A percentile compares a stretch with the other conserved stretches of the same genome.
These are phyloP conservation scores for Protomyces macrosporus DNA, from an alignment of 1,139 yeast genomes.

Conservation along the genomic window DNA sequence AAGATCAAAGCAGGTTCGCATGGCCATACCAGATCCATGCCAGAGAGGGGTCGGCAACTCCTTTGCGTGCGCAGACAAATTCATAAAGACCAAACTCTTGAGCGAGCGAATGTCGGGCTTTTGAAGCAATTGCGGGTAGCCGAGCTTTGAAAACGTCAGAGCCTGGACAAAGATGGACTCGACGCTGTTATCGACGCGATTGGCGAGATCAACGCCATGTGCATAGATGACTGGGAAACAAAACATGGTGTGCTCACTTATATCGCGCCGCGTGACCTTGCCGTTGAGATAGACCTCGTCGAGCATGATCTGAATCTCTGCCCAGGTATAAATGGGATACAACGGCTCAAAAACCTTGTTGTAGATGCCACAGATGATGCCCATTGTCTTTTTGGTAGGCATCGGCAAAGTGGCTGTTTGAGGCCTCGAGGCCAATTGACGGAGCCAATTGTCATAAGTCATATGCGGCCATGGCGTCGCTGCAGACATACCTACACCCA, in stretches of 20 bases:
- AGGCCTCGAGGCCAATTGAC: not conserved
- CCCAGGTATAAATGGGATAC: conserved; percentile 1
- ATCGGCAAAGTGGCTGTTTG: conserved; percentile 4
- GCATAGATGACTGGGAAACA: conserved; percentile 6
- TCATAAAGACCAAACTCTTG: conserved; percentile 1
- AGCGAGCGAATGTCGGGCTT: conserved; percentile 1
- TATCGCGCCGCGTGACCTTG: conserved; percentile 2
- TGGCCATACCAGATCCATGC: conserved; percentile 10
- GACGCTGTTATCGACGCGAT: not conserved
- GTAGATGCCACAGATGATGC: conserved; percentile 8
- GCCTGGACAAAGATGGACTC: not conserved
- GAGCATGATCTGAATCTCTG: conserved; percentile 8
- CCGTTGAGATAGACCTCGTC: conserved; percentile 9
- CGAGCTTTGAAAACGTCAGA: conserved; percentile 3
- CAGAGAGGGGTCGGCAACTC: conserved; percentile 14
- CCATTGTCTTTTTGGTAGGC: conserved; percentile 1
- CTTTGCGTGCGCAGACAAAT: conserved; percentile 5
- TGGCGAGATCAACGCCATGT: conserved; percentile 3
- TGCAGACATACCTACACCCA: not conserved
- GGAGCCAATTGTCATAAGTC: not conserved
- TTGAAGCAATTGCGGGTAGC: conserved; percentile 1
- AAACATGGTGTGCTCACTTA: conserved; percentile 6
- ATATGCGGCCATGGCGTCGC: conserved; percentile 13
- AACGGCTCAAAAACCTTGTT: conserved; percentile 2
- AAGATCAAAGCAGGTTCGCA: conserved; percentile 8